Evolutionary conservation across 1,284 basidiomycete species (phyloP), one percentile per base, ranked within the genome.

Genomic region (Ceratobasidium papillatum): DNA sequence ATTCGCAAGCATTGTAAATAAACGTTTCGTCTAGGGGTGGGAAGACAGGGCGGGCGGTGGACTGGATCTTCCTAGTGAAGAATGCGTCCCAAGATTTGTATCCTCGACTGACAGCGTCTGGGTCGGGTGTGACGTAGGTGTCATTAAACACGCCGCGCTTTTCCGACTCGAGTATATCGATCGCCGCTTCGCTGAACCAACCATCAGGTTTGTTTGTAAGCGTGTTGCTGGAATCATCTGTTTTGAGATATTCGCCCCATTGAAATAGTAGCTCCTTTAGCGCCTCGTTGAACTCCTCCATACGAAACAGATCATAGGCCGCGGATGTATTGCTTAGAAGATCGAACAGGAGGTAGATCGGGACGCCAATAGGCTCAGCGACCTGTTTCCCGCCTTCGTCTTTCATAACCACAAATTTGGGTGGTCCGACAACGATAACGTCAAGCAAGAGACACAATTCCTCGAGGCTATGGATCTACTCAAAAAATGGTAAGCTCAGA

Each of bases 361-460:
- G 85, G 22, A 84, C 82, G 36, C 83, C 84, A 27, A 85, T 83
- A 17, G 84, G 75, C 19, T 81, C 82, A 25, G 79, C 79, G 47
- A 83, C 76, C 7, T 80, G n/a, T n/a, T n/a, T n/a, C n/a, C n/a
- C n/a, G n/a, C 81, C 1, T 25, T 25, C 49, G 14, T 3, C 22
- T 51, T 19, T n/a, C n/a, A n/a, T n/a, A n/a, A n/a, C n/a, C n/a
- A 51, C 17, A 47, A 81, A 86, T 3, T 76, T 76, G 0, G 85
- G 85, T 0, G 85, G 84, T 47, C 82, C 82, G 1, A 74, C 78
- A 27, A 87, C 78, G 75, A 86, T 80, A 52, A 81, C 79, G 75
- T 88, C 82, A 77, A 88, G 82, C 2, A 85, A 78, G 22, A 76
- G 76, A 8, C 87, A 81, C 78, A 88, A 81, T 56, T 83, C 80